A percentile compares a stretch with the other conserved stretches of the same genome.
phyloP scores from a whole-genome alignment of 345 rosid species.

The Eucalyptus camaldulensis region DNA sequence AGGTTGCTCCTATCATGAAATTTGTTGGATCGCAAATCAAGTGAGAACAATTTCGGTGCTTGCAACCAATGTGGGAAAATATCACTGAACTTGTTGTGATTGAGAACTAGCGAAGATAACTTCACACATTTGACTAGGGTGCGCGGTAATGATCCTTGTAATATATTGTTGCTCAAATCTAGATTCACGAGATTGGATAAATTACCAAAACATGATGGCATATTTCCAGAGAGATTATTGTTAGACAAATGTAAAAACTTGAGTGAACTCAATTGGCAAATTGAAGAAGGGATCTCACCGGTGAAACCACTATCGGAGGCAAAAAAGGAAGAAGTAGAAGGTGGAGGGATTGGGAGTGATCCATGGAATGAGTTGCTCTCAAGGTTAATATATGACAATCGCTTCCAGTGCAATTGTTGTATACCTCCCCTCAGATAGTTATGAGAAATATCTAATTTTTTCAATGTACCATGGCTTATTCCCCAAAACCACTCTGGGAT shows the following conservation, averaged over 20 bases:
- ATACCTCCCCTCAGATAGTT: neutral
- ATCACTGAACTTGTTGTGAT: conserved; percentile 1
- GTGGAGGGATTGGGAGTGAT: fast-evolving
- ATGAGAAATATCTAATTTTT: neutral
- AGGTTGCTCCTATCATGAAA: neutral
- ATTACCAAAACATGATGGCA: neutral
- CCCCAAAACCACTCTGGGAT: neutral
- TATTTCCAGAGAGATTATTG: neutral
- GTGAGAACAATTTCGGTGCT: fast-evolving
- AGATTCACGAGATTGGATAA: neutral
- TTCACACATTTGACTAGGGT: neutral
- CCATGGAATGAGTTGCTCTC: neutral
- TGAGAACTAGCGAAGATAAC: neutral
- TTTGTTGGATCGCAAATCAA: neutral
- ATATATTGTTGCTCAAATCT: neutral
- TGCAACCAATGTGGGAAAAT: neutral
- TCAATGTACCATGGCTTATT: neutral
- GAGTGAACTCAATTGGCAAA: neutral
- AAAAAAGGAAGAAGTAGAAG: fast-evolving
- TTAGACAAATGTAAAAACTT: fast-evolving
- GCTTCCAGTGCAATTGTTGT: neutral
- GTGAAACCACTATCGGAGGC: neutral
- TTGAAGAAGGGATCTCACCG: neutral
- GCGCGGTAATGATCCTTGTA: neutral
- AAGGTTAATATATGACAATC: neutral